Evolutionary conservation across 352 stramenopile genomes (phyloP).

Genomic region (Phytophthora nicotianae): DNA sequence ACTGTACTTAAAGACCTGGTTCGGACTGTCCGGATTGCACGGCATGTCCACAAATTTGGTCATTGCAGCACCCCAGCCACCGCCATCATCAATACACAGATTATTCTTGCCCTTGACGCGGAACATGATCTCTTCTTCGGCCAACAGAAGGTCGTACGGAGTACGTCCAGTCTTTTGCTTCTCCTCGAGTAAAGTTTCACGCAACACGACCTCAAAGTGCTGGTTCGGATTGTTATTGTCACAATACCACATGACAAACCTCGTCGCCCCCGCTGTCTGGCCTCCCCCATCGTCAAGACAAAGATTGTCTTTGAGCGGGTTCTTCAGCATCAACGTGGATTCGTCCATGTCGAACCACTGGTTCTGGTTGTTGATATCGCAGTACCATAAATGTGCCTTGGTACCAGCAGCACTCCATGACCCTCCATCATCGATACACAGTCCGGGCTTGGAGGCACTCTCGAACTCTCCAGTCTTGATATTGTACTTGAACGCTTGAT

Average conservation of each 20-base stretch:
- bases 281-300: constrained; percentile 39
- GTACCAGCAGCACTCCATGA: constrained; percentile 15
- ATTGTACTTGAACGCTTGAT: constrained; percentile 39
- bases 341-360: constrained; percentile 38
- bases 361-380: constrained; percentile 33
- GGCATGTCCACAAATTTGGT: constrained; percentile 24
- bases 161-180: constrained; percentile 23
- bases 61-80: constrained; percentile 19
- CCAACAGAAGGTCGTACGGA: constrained; percentile 26
- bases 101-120: constrained; percentile 32
- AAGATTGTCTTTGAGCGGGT: constrained; percentile 34
- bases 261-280: constrained; percentile 14
- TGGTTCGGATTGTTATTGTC: constrained; percentile 34
- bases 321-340: constrained; percentile 33
- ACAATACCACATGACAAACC: constrained; percentile 34
- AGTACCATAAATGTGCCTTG: constrained; percentile 29
- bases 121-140: constrained; percentile 29
- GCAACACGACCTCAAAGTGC: constrained; percentile 27
- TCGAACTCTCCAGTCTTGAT: constrained; percentile 24
- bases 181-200: constrained; percentile 10
- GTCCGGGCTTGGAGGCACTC: constrained; percentile 24
- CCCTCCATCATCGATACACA: constrained; percentile 39
- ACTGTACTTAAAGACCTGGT: constrained; percentile 30
- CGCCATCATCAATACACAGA: constrained; percentile 44
- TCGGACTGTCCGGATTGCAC: constrained; percentile 31